Percentiles rank a stretch among this genome's conserved stretches.
These are phyloP conservation scores for Neurospora africana DNA, from an alignment of 495 filamentous ascomycete species.

Conservation along the genomic window DNA sequence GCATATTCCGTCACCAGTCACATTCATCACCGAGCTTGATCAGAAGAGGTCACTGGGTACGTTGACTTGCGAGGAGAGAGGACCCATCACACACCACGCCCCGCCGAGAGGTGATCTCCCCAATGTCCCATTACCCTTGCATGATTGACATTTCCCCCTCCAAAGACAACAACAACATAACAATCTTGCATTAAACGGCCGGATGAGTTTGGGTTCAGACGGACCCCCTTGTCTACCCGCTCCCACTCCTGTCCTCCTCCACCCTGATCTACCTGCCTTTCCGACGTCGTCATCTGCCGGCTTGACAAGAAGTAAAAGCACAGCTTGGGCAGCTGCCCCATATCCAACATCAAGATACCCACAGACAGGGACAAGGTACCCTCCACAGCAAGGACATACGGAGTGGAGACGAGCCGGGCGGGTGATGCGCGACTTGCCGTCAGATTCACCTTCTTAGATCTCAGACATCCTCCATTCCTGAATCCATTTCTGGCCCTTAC, in stretches of 20 bases:
- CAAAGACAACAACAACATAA: conserved; percentile 19
- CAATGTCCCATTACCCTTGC: conserved; percentile 21
- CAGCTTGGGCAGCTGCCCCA: background rate
- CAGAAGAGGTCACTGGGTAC: background rate
- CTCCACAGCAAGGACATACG: background rate
- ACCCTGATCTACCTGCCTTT: background rate
- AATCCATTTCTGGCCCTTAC: conserved; percentile 4
- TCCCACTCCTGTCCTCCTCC: conserved; percentile 4
- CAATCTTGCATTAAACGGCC: conserved; percentile 29
- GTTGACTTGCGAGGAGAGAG: background rate
- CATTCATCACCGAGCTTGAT: background rate
- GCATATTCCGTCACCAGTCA: background rate
- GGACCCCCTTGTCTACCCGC: conserved; percentile 11
- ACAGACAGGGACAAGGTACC: background rate
- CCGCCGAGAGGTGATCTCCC: conserved; percentile 5
- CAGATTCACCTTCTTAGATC: conserved; percentile 9
- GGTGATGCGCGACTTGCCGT: conserved; percentile 6
- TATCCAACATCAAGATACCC: background rate
- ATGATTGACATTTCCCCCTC: conserved; percentile 19
- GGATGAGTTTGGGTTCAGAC: conserved; percentile 2
- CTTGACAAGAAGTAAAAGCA: conserved; percentile 8
- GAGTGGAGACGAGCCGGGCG: conserved; percentile 4
- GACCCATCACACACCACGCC: conserved; percentile 11
- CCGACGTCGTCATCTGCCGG: conserved; percentile 8
- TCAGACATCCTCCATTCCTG: conserved; percentile 21